Percentiles rank a stretch among this genome's conserved stretches.
These are phyloP conservation scores for Colletotrichum sp. DNA, from an alignment of 2,329 filamentous ascomycete genomes.

Conservation along the genomic window DNA sequence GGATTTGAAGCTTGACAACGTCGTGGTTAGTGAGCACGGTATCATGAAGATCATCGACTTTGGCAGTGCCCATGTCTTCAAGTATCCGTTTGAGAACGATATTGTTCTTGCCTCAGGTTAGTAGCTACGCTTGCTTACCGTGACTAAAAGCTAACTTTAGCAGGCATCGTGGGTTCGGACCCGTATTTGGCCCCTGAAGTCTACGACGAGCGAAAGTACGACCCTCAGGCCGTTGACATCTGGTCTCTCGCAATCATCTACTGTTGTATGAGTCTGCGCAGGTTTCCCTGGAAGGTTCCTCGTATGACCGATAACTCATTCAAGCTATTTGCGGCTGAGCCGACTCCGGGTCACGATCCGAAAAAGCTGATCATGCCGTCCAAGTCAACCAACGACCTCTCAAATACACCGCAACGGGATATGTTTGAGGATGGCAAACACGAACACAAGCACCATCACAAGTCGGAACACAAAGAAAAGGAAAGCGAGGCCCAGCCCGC, in stretches of 20 bases:
- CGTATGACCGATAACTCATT: constrained; percentile 92
- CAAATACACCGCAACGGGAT: constrained; percentile 43
- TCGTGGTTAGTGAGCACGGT: constrained; percentile 92
- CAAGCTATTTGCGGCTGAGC: constrained; percentile 87
- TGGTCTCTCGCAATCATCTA: constrained; percentile 99
- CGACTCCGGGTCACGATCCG: constrained; percentile 74
- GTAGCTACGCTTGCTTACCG: constrained; percentile 28
- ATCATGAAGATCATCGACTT: constrained; percentile 99
- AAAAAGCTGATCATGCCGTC: constrained; percentile 54
- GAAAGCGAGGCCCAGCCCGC: constrained; percentile 11
- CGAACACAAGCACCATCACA: constrained; percentile 23
- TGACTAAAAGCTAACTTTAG: background rate
- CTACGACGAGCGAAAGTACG: constrained; percentile 91
- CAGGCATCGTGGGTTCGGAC: constrained; percentile 79
- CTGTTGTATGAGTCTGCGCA: constrained; percentile 94
- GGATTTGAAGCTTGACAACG: constrained; percentile 96
- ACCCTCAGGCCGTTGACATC: constrained; percentile 91
- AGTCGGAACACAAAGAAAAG: background rate
- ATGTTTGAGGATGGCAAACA: constrained; percentile 36
- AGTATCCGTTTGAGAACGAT: constrained; percentile 94
- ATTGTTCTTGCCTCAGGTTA: constrained; percentile 81
- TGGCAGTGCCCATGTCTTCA: constrained; percentile 94
- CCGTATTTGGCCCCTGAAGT: constrained; percentile 97
- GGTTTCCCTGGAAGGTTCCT: constrained; percentile 98
- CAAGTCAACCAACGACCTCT: constrained; percentile 48